These are phyloP conservation scores for Polygonum maritimum DNA, from an alignment of 148 eudicot genomes.

Conservation along the genomic window DNA sequence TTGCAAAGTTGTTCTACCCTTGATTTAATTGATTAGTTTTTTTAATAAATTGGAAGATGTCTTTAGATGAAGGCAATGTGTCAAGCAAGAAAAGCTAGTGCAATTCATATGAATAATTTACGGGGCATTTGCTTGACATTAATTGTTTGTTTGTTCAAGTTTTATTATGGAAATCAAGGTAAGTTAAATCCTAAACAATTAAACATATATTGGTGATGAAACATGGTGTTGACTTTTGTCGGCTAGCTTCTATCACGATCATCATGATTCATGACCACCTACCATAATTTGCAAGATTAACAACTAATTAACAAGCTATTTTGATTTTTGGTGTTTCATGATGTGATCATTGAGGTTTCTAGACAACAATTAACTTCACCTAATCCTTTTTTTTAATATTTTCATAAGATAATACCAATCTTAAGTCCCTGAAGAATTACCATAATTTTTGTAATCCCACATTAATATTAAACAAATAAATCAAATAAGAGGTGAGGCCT, in stretches of 20 bases:
- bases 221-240: neutral
- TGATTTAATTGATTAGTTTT: neutral
- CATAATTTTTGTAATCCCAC: no score
- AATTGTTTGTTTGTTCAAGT: no score
- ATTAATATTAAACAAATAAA: no score
- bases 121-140: no score
- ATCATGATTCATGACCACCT: no score
- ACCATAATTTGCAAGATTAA: neutral
- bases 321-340: neutral
- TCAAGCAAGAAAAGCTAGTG: neutral
- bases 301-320: no score
- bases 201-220: neutral
- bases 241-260: neutral
- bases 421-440: no score
- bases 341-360: no score
- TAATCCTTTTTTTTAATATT: neutral
- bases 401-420: neutral
- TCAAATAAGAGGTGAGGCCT: no score
- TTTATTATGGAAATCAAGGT: neutral
- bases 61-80: neutral
- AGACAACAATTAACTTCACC: neutral
- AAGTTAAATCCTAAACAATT: neutral
- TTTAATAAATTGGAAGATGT: neutral
- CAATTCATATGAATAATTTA: no score
- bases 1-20: conserved; percentile 20